These are phyloP conservation scores for Pezicula radicicola DNA, from an alignment of 2,329 filamentous ascomycete genomes.

Conservation along the genomic window DNA sequence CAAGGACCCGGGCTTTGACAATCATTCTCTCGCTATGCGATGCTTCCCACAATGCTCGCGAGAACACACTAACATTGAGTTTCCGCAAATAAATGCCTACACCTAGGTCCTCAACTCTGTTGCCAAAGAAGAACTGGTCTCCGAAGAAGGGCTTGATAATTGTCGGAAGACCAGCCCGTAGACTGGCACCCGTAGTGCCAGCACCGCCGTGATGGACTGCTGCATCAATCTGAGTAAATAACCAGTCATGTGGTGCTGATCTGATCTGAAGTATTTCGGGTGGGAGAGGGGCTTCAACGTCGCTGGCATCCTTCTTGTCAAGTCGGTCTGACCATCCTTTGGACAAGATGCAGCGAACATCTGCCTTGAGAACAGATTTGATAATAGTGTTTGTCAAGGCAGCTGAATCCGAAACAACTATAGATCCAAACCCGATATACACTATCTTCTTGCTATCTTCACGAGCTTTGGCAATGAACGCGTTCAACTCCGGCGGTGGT, in stretches of 20 bases:
- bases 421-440: slow-evolving; percentile 95
- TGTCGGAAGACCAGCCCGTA: slow-evolving; percentile 87
- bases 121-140: slow-evolving; percentile 95
- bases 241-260: slow-evolving; percentile 92
- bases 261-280: slow-evolving; percentile 84
- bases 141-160: slow-evolving; percentile 97
- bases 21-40: slow-evolving; percentile 92
- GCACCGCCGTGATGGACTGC: slow-evolving; percentile 93
- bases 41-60: slow-evolving; percentile 84
- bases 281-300: slow-evolving; percentile 63
- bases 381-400: slow-evolving; percentile 92
- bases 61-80: slow-evolving; percentile 82
- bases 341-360: slow-evolving; percentile 89
- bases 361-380: slow-evolving; percentile 84
- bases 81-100: slow-evolving; percentile 89
- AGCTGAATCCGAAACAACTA: slow-evolving; percentile 85
- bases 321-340: slow-evolving; percentile 96
- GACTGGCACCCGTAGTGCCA: slow-evolving; percentile 89
- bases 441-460: slow-evolving; percentile 86
- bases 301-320: slow-evolving; percentile 51
- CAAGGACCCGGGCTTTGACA: slow-evolving; percentile 74
- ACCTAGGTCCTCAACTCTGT: slow-evolving; percentile 85
- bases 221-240: slow-evolving; percentile 91
- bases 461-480: slow-evolving; percentile 82
- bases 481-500: slow-evolving; percentile 70